Conservation (phyloP, 2,329 filamentous ascomycete species). For the Penicillium sp. region DNA sequence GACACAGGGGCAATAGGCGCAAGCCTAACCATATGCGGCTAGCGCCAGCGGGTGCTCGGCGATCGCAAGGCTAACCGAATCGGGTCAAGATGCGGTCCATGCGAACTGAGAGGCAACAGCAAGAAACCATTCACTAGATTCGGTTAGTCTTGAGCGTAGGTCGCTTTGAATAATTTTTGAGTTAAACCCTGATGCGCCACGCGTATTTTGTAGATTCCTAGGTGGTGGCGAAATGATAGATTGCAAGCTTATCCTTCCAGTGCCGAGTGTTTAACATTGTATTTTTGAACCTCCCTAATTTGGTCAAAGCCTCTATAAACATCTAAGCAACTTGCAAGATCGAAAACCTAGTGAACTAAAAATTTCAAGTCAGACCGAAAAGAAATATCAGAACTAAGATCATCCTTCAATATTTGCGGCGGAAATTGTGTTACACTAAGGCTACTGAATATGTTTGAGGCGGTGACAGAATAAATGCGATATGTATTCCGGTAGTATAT, state of each 20-base stretch:
- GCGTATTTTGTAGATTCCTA: background rate
- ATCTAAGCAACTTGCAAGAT: too few relatives aligned
- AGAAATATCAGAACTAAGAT: too few relatives aligned
- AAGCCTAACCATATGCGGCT: background rate
- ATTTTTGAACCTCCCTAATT: too few relatives aligned
- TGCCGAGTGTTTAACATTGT: too few relatives aligned
- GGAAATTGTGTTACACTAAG: too few relatives aligned
- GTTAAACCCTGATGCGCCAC: background rate
- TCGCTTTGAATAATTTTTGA: background rate
- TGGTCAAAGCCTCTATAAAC: too few relatives aligned
- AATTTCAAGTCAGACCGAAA: too few relatives aligned
- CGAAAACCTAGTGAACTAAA: too few relatives aligned
- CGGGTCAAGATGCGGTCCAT: background rate
- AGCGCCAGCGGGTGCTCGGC: background rate
- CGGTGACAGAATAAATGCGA: background rate
- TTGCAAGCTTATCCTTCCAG: too few relatives aligned
- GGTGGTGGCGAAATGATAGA: background rate
- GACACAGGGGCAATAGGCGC: background rate
- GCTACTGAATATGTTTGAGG: too few relatives aligned
- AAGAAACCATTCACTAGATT: background rate
- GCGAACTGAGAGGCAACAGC: background rate
- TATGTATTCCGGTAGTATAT: too few relatives aligned
- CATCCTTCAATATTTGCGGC: too few relatives aligned
- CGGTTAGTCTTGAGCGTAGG: background rate
- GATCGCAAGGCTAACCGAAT: background rate